phyloP scores from a whole-genome alignment of 2,329 filamentous ascomycete species.

The Cladophialophora chaetospira region DNA sequence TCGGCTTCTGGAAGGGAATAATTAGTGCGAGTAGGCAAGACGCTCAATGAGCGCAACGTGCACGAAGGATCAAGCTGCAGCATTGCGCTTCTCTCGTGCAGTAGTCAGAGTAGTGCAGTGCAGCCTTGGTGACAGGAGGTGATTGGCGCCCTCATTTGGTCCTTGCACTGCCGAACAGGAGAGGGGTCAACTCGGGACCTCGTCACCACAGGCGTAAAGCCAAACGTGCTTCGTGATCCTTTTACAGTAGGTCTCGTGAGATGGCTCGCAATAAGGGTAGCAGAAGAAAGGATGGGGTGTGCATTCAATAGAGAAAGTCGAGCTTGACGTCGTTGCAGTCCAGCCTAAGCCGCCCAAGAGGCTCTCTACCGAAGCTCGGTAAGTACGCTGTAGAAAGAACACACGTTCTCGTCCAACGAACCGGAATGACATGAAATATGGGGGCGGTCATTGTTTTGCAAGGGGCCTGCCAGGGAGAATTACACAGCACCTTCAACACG shows the following conservation, averaged over 20 bases:
- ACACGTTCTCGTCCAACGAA: background rate
- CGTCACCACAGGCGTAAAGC: conserved; percentile 5
- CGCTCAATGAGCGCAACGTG: background rate
- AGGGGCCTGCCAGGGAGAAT: background rate
- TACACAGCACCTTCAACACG: background rate
- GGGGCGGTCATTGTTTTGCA: background rate
- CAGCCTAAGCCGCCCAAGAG: background rate
- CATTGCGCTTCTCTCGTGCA: conserved; percentile 7
- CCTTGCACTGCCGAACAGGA: conserved; percentile 6
- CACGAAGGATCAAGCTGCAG: background rate
- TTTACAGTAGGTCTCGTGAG: background rate
- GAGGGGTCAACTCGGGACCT: conserved; percentile 26
- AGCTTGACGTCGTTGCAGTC: background rate
- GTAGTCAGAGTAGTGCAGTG: conserved; percentile 13
- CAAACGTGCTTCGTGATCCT: background rate
- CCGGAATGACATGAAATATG: background rate
- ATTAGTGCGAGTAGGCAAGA: background rate
- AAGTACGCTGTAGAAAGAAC: background rate
- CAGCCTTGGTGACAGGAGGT: conserved; percentile 5
- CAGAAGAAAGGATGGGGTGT: conserved; percentile 1
- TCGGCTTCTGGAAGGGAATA: background rate
- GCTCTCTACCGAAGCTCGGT: background rate
- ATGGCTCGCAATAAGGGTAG: conserved; percentile 2
- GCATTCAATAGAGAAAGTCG: conserved; percentile 1
- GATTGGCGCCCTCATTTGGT: conserved; percentile 28